A percentile compares a stretch with the other conserved stretches of the same genome.
These are phyloP conservation scores for Lomentospora prolificans DNA, from an alignment of 2,329 filamentous ascomycete genomes.

Conservation along the genomic window DNA sequence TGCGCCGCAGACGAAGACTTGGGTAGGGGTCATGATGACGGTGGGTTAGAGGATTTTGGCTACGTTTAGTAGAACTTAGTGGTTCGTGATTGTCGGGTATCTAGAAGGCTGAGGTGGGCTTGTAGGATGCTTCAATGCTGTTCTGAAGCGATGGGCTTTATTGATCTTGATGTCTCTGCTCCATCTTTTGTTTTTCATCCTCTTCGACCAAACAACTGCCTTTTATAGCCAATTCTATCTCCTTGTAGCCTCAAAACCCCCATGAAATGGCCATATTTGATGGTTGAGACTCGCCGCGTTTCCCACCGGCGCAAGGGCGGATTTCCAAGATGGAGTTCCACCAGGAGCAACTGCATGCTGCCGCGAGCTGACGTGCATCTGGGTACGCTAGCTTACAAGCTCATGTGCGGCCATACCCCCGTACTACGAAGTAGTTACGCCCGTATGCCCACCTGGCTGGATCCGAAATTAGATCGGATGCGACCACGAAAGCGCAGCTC, in stretches of 20 bases:
- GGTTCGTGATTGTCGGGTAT: not conserved
- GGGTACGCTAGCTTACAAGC: no score
- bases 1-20: slow-evolving; percentile 33
- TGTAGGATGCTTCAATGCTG: not conserved
- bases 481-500: no score
- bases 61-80: no score
- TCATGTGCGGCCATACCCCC: no score
- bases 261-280: not conserved
- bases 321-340: slow-evolving; percentile 2
- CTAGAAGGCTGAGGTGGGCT: not conserved
- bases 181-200: not conserved
- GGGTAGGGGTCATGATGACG: no score
- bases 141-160: not conserved
- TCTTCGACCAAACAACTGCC: not conserved
- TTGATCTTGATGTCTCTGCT: not conserved
- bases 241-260: not conserved
- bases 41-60: no score
- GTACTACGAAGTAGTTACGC: no score
- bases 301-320: not conserved
- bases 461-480: no score
- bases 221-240: not conserved
- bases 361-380: not conserved
- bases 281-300: not conserved
- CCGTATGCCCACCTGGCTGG: no score
- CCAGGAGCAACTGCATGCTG: not conserved